These are phyloP conservation scores for Pestalotiopsis sp. DNA, from an alignment of 2,329 filamentous ascomycete species.

Conservation along the genomic window DNA sequence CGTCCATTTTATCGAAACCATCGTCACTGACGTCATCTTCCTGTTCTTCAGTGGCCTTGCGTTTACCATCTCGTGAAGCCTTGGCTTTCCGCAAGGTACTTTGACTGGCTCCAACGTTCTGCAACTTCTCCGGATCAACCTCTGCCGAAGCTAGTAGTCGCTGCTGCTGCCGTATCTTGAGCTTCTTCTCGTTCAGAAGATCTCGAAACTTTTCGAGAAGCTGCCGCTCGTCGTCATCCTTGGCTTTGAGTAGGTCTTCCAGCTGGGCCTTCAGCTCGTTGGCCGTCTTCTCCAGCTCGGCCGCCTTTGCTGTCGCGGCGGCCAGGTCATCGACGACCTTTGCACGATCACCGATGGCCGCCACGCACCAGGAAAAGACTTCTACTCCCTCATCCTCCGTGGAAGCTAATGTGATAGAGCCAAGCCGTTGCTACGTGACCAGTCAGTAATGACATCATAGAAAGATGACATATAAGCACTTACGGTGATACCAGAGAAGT, in stretches of 20 bases:
- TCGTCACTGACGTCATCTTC: constrained; percentile 47
- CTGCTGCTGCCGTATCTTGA: constrained; percentile 77
- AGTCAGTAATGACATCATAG: neutral
- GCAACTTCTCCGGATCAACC: constrained; percentile 38
- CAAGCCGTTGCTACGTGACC: constrained; percentile 66
- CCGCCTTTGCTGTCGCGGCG: constrained; percentile 41
- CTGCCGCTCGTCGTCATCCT: constrained; percentile 66
- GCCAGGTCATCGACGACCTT: constrained; percentile 46
- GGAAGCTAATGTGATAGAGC: constrained; percentile 59
- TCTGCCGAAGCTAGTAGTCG: constrained; percentile 55
- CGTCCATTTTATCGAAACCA: constrained; percentile 53
- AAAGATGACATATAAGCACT: constrained; percentile 24
- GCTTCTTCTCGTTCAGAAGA: constrained; percentile 78
- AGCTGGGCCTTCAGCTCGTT: constrained; percentile 63
- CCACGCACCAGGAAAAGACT: constrained; percentile 71
- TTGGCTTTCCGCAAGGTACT: constrained; percentile 24
- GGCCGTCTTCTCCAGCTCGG: constrained; percentile 57
- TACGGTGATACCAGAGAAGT: constrained; percentile 70
- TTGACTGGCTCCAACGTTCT: constrained; percentile 30
- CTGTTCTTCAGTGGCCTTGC: constrained; percentile 46
- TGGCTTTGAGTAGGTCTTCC: constrained; percentile 66
- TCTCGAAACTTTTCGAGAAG: constrained; percentile 71
- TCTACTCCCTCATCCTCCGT: constrained; percentile 47
- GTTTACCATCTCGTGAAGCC: constrained; percentile 50
- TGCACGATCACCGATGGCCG: constrained; percentile 52